These are phyloP conservation scores for Petunia secreta DNA, from an alignment of 257 asterid species.

Conservation along the genomic window DNA sequence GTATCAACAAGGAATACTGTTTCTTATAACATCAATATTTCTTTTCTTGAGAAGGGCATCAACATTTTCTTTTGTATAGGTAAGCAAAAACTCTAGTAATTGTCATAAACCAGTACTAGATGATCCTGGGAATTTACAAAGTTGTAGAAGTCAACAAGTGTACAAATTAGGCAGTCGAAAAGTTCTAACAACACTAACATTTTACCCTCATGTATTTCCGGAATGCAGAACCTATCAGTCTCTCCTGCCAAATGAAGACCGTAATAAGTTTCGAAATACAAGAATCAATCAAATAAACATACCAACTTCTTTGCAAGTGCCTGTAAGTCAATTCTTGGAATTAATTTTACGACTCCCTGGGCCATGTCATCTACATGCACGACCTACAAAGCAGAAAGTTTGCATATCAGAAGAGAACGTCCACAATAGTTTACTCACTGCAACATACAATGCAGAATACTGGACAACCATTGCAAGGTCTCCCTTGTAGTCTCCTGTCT, in stretches of 20 bases:
- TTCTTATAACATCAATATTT: too few species aligned
- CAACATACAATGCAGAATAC: not conserved
- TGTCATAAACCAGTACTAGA: not conserved
- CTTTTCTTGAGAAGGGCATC: not conserved
- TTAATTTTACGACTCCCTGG: conserved; percentile 78
- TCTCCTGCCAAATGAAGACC: not conserved
- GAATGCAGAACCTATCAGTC: not conserved
- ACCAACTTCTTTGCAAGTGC: conserved; percentile 86
- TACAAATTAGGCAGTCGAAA: not conserved
- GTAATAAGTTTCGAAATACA: not conserved
- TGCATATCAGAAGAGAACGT: conserved; percentile 18
- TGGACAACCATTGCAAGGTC: conserved; percentile 77
- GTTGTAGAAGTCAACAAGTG: not conserved
- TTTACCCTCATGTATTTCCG: not conserved
- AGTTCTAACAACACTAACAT: not conserved
- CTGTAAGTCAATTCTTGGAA: conserved; percentile 87
- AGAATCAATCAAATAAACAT: conserved; percentile 26
- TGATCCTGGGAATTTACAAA: not conserved
- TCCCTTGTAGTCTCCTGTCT: conserved; percentile 79
- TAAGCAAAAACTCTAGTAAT: not conserved
- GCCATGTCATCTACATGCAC: conserved; percentile 89
- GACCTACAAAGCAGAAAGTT: conserved; percentile 50
- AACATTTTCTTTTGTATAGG: not conserved
- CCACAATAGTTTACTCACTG: not conserved
- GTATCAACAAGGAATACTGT: not conserved